A percentile compares a stretch with the other conserved stretches of the same genome.
Evolutionary conservation across 768 basidiomycete genomes (phyloP).

Genomic region (Pleurotus citrinopileatus): DNA sequence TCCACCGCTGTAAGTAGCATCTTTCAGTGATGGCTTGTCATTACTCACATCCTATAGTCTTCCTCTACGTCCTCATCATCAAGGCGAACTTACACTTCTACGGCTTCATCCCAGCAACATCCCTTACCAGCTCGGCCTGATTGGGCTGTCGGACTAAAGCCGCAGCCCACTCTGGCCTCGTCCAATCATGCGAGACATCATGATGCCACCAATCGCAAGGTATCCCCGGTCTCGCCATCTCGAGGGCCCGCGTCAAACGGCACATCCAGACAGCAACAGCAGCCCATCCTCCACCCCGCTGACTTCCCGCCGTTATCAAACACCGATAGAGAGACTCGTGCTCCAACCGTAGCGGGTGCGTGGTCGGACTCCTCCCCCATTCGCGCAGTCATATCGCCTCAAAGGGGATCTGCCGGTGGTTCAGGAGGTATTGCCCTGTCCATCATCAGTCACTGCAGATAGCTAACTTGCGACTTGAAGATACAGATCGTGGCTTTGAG

Average conservation of each 20-base stretch:
- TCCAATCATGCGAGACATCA: conserved; percentile 48
- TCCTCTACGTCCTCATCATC: conserved; percentile 82
- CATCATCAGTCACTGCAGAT: conserved; percentile 19
- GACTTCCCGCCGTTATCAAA: conserved; percentile 64
- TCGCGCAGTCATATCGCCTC: conserved; percentile 46
- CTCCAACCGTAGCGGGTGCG: conserved; percentile 57
- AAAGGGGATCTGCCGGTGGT: conserved; percentile 24
- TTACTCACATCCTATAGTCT: conserved; percentile 39
- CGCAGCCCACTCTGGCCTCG: conserved; percentile 64
- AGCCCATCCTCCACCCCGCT: conserved; percentile 44
- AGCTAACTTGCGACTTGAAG: conserved; percentile 34
- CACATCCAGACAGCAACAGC: conserved; percentile 25
- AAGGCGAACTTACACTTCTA: conserved; percentile 71
- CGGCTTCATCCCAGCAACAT: conserved; percentile 65
- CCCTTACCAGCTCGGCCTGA: conserved; percentile 83
- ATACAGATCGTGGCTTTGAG: conserved; percentile 44
- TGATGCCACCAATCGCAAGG: conserved; percentile 39
- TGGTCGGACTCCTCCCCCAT: conserved; percentile 62
- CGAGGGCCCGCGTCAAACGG: conserved; percentile 30
- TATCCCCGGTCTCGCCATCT: conserved; percentile 40
- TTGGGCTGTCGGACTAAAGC: conserved; percentile 85
- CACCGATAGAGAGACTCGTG: conserved; percentile 45
- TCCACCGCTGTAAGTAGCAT: conserved; percentile 66
- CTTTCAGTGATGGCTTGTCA: conserved; percentile 4
- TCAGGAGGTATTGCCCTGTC: conserved; percentile 28